Base-by-base conservation (phyloP, 305 asterid species). In the Fraxinus baroniana region DNA sequence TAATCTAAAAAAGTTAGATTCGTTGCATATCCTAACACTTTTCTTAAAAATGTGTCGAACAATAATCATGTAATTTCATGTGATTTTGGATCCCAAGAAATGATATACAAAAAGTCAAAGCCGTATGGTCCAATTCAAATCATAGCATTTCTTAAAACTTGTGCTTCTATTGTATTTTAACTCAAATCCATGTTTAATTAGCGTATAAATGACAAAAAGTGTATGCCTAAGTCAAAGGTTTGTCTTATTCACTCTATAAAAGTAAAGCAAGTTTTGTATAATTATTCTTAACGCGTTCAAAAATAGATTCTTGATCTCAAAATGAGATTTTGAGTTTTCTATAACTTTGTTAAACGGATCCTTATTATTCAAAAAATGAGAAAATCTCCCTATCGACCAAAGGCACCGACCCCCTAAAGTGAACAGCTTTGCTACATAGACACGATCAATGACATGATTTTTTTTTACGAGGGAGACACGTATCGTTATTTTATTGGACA, bases 81-180 rank as follows among this genome's bases (percentile, higher is more conserved):
- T 82, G 76, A 70, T 33, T 75, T 75, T 55, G 77, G 62, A 75
- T 35, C 77, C 55, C 41, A n/a, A 32, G 0, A 76, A 37, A 57
- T 60, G 82, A 80, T 57, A 9, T 72, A 17, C 28, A 72, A 44
- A 86, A 77, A 22, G 84, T 80, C 84, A 86, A 86, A 83, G 81
- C 78, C 88, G 49, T 77, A 71, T 35, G 64, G 28, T 10, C 37
- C 33, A 68, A 76, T 78, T 79, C 86, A 85, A 77, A 60, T 85
- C 44, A 78, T 66, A 17, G 57, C 30, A 37, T 22, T 18, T 36
- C 60, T 26, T 5, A 76, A 39, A 24, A 10, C 37, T 24, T 22
- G 68, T 76, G 68, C 37, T 12, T 64, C 28, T 64, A 12, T 64
- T 64, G 72, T 20, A 57, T 64, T 22, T 24, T 22, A 64, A 64